Evolutionary conservation across 2,329 filamentous ascomycete species (phyloP), one percentile per base, ranked within the genome.

Genomic region (Cadophora gregata): DNA sequence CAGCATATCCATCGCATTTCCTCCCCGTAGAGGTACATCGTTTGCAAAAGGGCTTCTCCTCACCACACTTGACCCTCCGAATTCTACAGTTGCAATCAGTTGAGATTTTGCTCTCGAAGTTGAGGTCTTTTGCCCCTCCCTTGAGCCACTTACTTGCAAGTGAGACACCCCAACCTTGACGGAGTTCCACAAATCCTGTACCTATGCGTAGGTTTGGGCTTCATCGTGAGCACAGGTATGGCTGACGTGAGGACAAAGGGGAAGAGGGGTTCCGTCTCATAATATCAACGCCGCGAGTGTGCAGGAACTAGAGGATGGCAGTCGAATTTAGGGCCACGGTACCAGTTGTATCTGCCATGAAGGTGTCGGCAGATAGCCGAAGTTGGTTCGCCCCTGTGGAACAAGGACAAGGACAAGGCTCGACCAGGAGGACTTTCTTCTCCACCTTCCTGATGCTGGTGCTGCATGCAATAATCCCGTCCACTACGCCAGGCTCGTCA

Each of bases 41-140:
- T 62, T 71, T 73, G 58, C 75, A 76, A 61, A 72, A 73, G 14
- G 75, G 75, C 53, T 74, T 74, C 24, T 72, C 70, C 64, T 76
- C 75, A 45, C 73, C 75, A 59, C 75, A 76, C 55, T 76, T 76
- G 19, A 76, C 73, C 65, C 74, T 67, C 45, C 75, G 69, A 24
- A 75, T 73, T 58, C 75, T 76, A 59, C 9, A 31, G 48, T 47
- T 5, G 36, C 45, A 4, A n/a, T 68, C n/a, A 69, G 66, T 59
- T 36, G 9, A 16, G 29, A 12, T 16, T 19, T 56, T 24, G 8
- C 8, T 16, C 27, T 31, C 31, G n/a, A 29, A 24, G 51, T 16
- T 33, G 25, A 16, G 51, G 21, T 50, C 8, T 3, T 8, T 24
- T 9, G 16, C 21, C 27, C 27, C 27, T 42, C 45, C n/a, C 36